Evolutionary conservation across 2,329 filamentous ascomycete genomes (phyloP).

Genomic region (Xylaria multiplex): DNA sequence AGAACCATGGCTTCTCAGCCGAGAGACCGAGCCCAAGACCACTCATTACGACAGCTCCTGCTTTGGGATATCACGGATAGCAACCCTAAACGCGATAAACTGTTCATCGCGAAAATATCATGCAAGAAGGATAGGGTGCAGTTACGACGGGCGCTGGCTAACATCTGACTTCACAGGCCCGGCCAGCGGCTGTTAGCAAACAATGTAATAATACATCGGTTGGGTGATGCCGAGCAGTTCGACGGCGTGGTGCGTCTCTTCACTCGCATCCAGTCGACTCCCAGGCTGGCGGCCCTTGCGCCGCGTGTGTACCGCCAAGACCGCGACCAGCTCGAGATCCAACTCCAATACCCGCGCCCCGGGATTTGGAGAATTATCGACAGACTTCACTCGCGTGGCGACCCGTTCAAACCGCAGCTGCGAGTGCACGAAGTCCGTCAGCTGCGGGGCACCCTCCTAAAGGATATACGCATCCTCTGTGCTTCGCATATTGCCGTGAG

Average conservation of each 20-base stretch:
- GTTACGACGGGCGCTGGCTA: background rate
- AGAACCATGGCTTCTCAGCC: background rate
- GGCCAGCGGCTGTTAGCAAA: background rate
- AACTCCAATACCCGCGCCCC: background rate
- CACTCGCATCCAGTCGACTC: constrained; percentile 7
- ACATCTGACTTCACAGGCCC: background rate
- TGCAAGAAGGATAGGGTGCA: background rate
- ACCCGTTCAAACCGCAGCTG: background rate
- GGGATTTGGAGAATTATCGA: constrained; percentile 8
- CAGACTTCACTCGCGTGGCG: background rate
- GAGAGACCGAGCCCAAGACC: background rate
- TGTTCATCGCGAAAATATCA: constrained; percentile 9
- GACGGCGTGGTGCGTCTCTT: constrained; percentile 2
- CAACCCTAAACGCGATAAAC: constrained; percentile 6
- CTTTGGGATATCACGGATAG: constrained; percentile 1
- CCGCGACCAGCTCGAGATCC: constrained; percentile 3
- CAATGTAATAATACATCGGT: constrained; percentile 1
- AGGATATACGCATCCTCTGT: constrained; percentile 18
- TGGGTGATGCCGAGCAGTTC: background rate
- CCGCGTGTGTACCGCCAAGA: constrained; percentile 3
- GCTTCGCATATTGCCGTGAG: constrained; percentile 15
- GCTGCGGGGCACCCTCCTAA: constrained; percentile 9
- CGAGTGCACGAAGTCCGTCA: constrained; percentile 9
- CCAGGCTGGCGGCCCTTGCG: background rate
- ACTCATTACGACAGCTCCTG: background rate